Conservation (phyloP, 805 yeast genomes). For the Wickerhamomyces bovis region DNA sequence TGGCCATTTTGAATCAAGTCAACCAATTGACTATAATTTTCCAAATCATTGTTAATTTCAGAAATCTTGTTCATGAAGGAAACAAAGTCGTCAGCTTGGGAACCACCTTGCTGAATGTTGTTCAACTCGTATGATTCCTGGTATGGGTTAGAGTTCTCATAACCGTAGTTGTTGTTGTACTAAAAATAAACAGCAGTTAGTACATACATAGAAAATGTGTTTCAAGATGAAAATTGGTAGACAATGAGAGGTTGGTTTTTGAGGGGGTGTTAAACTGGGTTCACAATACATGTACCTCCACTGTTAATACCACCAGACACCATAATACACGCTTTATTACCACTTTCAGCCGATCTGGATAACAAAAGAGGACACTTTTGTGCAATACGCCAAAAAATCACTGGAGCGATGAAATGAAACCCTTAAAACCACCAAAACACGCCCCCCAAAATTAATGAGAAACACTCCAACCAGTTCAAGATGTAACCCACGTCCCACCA, state of each 20-base stretch:
- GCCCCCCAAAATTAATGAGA: not conserved
- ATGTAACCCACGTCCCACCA: not conserved
- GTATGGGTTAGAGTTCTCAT: constrained; percentile 23
- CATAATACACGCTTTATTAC: not conserved
- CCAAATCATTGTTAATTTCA: constrained; percentile 60
- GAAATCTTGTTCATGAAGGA: constrained; percentile 66
- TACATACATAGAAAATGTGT: constrained; percentile 1
- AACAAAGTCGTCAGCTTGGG: constrained; percentile 43
- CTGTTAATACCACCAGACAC: no score
- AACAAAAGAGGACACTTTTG: not conserved
- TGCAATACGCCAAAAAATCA: not conserved
- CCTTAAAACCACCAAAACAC: not conserved
- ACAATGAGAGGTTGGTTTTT: not conserved
- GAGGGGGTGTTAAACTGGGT: no score
- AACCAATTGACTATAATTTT: constrained; percentile 63
- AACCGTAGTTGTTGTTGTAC: constrained; percentile 7
- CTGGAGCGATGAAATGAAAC: not conserved
- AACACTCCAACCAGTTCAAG: no score
- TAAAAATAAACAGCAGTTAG: constrained; percentile 1
- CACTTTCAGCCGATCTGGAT: not conserved
- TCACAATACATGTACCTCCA: no score
- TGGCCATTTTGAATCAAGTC: constrained; percentile 67
- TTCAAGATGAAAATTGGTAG: not conserved
- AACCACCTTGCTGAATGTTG: constrained; percentile 7
- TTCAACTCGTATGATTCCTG: constrained; percentile 20